Evolutionary conservation across 352 stramenopile species (phyloP).

Genomic region (Pythium brassicae): DNA sequence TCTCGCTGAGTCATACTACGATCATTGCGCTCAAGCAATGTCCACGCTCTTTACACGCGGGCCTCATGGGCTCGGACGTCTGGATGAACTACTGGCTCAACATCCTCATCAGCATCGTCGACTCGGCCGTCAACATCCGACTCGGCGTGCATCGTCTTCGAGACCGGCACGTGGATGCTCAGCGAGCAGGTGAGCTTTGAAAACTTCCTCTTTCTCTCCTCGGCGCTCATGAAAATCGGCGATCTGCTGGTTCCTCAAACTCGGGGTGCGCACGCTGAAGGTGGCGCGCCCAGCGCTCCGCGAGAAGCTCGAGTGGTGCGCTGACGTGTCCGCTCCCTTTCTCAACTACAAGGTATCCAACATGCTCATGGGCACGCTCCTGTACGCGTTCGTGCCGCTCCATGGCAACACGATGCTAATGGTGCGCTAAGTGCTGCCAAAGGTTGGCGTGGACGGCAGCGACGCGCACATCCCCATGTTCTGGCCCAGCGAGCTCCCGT

Average conservation of each 20-base stretch:
- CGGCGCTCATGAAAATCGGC: constrained; percentile 33
- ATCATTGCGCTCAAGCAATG: too few relatives aligned
- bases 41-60: too few relatives aligned
- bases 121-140: constrained; percentile 36
- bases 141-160: constrained; percentile 39
- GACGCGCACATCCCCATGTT: constrained; percentile 26
- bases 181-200: constrained; percentile 37
- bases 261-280: constrained; percentile 74
- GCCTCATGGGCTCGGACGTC: constrained; percentile 47
- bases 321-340: constrained; percentile 25
- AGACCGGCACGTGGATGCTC: constrained; percentile 54
- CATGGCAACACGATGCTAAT: constrained; percentile 30
- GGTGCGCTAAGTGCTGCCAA: constrained; percentile 15
- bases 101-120: constrained; percentile 46
- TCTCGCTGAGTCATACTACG: too few relatives aligned
- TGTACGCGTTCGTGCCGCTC: constrained; percentile 18
- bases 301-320: constrained; percentile 23
- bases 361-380: constrained; percentile 24
- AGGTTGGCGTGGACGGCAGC: constrained; percentile 24
- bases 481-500: constrained; percentile 42
- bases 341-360: constrained; percentile 47
- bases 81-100: constrained; percentile 77
- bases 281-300: constrained; percentile 11
- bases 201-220: constrained; percentile 55
- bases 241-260: constrained; percentile 22